Conservation (phyloP, 108 stramenopile genomes). For the Nitzschia sp. region DNA sequence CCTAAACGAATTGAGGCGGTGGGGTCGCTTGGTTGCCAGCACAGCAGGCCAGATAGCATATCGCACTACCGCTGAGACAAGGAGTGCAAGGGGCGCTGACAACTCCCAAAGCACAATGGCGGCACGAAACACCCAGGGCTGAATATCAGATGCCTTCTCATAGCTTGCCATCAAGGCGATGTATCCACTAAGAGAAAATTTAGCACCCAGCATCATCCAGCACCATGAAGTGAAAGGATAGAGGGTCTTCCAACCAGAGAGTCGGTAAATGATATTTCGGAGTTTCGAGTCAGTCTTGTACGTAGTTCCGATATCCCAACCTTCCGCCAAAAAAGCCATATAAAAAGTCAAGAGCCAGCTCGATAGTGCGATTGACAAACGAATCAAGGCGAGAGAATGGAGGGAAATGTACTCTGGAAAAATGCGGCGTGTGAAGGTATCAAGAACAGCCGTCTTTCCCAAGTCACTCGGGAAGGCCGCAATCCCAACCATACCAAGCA, state of each 20-base stretch:
- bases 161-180: constrained; percentile 35
- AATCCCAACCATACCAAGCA: constrained; percentile 27
- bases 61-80: constrained; percentile 57
- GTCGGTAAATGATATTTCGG: constrained; percentile 4
- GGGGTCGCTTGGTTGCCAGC: constrained; percentile 37
- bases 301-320: constrained; percentile 24
- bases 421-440: constrained; percentile 49
- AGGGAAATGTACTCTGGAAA: constrained; percentile 54
- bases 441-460: constrained; percentile 57
- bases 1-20: constrained; percentile 37
- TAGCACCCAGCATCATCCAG: constrained; percentile 68
- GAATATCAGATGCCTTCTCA: neutral
- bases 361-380: constrained; percentile 45
- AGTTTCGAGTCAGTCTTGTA: constrained; percentile 32
- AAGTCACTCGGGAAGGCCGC: constrained; percentile 49
- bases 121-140: constrained; percentile 48
- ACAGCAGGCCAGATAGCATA: constrained; percentile 70
- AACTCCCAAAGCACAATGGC: constrained; percentile 64
- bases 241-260: constrained; percentile 40
- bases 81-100: constrained; percentile 57
- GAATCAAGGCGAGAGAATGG: constrained; percentile 42
- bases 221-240: constrained; percentile 71
- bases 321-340: constrained; percentile 16
- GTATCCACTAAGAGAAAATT: constrained; percentile 52
- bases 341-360: constrained; percentile 33